Evolutionary conservation across 2,329 filamentous ascomycete species (phyloP), one percentile per base, ranked within the genome.

Genomic region (Aspergillus novoparasiticus): DNA sequence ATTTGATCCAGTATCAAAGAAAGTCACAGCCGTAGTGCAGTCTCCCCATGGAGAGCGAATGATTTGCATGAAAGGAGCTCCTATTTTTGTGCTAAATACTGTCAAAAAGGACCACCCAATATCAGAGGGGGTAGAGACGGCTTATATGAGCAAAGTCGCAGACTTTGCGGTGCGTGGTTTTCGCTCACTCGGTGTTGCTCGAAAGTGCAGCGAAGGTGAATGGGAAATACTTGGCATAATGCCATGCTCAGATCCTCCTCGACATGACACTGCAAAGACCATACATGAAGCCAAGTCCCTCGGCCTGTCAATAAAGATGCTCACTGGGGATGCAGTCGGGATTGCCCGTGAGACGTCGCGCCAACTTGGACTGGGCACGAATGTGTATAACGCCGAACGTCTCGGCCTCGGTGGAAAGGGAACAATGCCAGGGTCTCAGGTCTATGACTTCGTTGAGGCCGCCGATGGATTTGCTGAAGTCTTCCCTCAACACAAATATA

Each of bases 191-290:
- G 93, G 93, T 86, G 91, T 96, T 83, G 93, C 93, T 74, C 92
- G 93, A 81, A 96, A 95, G 87, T 89, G 90, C 78, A 91, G 87
- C 76, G 87, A 91, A 79, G 87, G 88, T 76, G 83, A 87, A 61
- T 97, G 93, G 93, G 92, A 96, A 80, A 94, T 97, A 72, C 89
- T 97, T 71, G 93, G 93, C 74, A 96, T 97, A 74, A 94, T 96
- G 91, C 93, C 93, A 75, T 96, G 93, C 86, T 92, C 90, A 73
- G 93, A 96, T 79, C 93, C 93, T 72, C 93, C 93, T 71, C 91
- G 93, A 75, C 89, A 96, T 83, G 93, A 96, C 76, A 96, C 93
- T 71, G 92, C 89, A 73, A 91, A 92, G 79, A 96, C 93, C 66
- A 91, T 96, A 82, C 90, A 91, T 79, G 93, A 96, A 81, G 93